Percentiles rank a stretch among this genome's conserved stretches.
Evolutionary conservation across 2,329 filamentous ascomycete species (phyloP).

Genomic region (Alternaria sp.): DNA sequence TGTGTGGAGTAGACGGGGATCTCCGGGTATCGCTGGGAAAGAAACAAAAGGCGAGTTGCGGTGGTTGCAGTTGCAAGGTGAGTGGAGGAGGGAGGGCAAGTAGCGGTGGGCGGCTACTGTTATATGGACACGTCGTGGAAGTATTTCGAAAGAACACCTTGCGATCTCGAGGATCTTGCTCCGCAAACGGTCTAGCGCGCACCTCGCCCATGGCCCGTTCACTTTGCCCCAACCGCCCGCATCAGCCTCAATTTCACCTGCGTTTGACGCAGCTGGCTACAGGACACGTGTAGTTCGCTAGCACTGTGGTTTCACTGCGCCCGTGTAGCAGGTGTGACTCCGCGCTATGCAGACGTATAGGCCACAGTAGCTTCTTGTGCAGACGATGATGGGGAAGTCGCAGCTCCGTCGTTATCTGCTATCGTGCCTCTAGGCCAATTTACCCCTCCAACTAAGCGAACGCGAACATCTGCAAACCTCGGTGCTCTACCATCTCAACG

Average conservation of each 20-base stretch:
- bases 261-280: slow-evolving; percentile 33
- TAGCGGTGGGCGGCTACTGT: slow-evolving; percentile 30
- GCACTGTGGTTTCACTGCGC: slow-evolving; percentile 10
- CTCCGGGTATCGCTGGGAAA: slow-evolving; percentile 41
- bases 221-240: slow-evolving; percentile 26
- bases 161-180: slow-evolving; percentile 29
- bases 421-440: slow-evolving; percentile 1
- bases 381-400: neutral
- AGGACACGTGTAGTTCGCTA: slow-evolving; percentile 40
- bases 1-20: slow-evolving; percentile 27
- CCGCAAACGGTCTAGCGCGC: slow-evolving; percentile 26
- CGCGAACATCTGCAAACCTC: neutral
- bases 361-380: neutral
- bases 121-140: slow-evolving; percentile 37
- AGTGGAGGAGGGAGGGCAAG: slow-evolving; percentile 26
- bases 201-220: slow-evolving; percentile 27
- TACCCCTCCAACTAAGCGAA: slow-evolving; percentile 16
- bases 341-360: slow-evolving; percentile 9
- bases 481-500: neutral
- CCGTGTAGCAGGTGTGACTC: neutral
- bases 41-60: slow-evolving; percentile 23
- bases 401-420: slow-evolving; percentile 3
- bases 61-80: slow-evolving; percentile 23
- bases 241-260: slow-evolving; percentile 39
- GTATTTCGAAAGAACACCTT: slow-evolving; percentile 42